These are phyloP conservation scores for Penicillium hesseltinei DNA, from an alignment of 2,329 filamentous ascomycete genomes.

Conservation along the genomic window DNA sequence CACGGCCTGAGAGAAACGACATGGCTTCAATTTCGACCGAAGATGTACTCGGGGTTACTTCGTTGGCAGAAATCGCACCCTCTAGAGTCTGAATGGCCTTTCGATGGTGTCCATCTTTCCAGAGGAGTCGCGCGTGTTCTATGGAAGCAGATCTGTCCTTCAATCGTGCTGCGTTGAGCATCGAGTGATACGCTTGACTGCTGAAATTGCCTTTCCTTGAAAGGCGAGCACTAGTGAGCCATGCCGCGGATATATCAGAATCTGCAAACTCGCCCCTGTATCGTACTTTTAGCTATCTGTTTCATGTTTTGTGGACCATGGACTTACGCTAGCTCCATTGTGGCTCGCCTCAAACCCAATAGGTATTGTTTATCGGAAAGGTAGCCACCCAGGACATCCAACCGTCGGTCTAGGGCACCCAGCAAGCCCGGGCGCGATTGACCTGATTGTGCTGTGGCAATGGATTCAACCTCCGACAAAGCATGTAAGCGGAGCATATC, in stretches of 20 bases:
- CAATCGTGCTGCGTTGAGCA: conserved; percentile 80
- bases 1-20: conserved; percentile 39
- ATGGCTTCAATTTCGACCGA: conserved; percentile 35
- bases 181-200: conserved; percentile 88
- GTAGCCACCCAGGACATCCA: conserved; percentile 87
- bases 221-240: conserved; percentile 80
- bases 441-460: conserved; percentile 53
- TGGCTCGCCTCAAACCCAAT: conserved; percentile 77
- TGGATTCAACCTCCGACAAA: conserved; percentile 79
- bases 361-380: conserved; percentile 92
- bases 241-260: conserved; percentile 75
- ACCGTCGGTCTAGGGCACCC: conserved; percentile 65
- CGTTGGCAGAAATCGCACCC: conserved; percentile 76
- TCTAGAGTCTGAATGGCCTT: conserved; percentile 93
- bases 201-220: conserved; percentile 81
- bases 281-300: conserved; percentile 27
- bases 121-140: conserved; percentile 87
- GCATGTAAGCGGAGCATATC: conserved; percentile 83
- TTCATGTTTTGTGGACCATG: neutral
- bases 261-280: conserved; percentile 58
- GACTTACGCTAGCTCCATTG: conserved; percentile 69
- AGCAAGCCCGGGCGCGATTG: conserved; percentile 38
- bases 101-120: conserved; percentile 88
- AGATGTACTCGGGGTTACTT: conserved; percentile 59
- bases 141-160: conserved; percentile 86